Conservation (phyloP, 257 asterid genomes). For the Lavandula angustifolia region DNA sequence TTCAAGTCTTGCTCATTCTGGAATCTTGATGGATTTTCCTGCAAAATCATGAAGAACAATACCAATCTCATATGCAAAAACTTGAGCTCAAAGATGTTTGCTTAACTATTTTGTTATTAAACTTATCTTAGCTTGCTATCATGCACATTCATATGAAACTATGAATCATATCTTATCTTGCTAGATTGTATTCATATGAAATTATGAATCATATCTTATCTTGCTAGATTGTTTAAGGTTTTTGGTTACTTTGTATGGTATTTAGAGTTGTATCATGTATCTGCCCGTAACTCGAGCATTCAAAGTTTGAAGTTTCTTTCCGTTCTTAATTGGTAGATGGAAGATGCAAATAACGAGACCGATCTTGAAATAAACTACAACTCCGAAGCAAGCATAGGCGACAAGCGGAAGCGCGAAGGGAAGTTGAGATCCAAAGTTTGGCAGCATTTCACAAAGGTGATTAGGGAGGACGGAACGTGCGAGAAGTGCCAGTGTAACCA, state of each 20-base stretch:
- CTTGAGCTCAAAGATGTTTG: background rate
- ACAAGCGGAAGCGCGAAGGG: slow-evolving; percentile 74
- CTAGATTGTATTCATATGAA: background rate
- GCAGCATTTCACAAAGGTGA: slow-evolving; percentile 84
- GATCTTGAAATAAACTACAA: slow-evolving; percentile 51
- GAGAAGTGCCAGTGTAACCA: slow-evolving; percentile 85
- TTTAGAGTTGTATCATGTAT: background rate
- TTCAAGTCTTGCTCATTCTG: background rate
- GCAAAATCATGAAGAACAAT: background rate
- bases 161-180: background rate
- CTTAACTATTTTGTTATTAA: too few relatives aligned
- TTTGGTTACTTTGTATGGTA: slow-evolving; percentile 4
- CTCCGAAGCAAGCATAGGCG: slow-evolving; percentile 61
- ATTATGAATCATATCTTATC: background rate
- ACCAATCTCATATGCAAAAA: background rate
- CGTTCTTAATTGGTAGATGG: slow-evolving; percentile 45
- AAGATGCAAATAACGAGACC: slow-evolving; percentile 44
- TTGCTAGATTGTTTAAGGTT: background rate
- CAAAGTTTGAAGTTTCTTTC: background rate
- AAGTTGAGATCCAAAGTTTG: slow-evolving; percentile 77
- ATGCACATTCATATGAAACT: background rate
- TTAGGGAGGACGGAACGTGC: slow-evolving; percentile 72
- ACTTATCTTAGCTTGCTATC: too few relatives aligned
- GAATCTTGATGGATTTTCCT: background rate
- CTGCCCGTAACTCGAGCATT: background rate